Evolutionary conservation across 768 basidiomycete species (phyloP), one percentile per base, ranked within the genome.

Genomic region (Kondoa malvinella): DNA sequence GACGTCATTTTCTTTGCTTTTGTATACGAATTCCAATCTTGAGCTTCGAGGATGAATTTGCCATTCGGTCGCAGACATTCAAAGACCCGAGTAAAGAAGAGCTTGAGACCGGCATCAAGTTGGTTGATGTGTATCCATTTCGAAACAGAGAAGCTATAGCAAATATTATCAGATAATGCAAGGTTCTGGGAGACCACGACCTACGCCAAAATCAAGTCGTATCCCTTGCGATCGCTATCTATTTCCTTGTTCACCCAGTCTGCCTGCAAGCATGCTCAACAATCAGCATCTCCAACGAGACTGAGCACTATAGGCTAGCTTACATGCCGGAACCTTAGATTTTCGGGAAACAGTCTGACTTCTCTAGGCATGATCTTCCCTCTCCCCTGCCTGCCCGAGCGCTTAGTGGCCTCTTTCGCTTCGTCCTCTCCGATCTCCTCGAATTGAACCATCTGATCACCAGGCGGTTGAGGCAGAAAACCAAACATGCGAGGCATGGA

Each of bases 41-140:
- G 91, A 0, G 88, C 85, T 74, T 95, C 91, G 1, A 95, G 78
- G 0, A 92, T 74, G 66, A 92, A 86, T 1, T 76, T 65, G 1
- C 77, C 79, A 2, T 88, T 88, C 0, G 81, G 77, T n/a, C 77
- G 78, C 17, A 95, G 79, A 1, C 82, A 81, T 30, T 76, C 73
- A 70, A 83, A 78, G 0, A 85, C 83, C 56, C 84, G 82, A 1
- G 75, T 77, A 73, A 94, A 92, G 76, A 92, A 89, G 0, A 71
- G 68, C 34, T 76, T 71, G n/a, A 94, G 72, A 0, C 84, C 90
- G 0, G 82, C 82, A 73, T 95, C 91, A 12, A 87, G 86, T 14
- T 80, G 79, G 71, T 91, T 85, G 12, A 94, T 79, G 76, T 94
- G 91, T 32, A 92, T 88, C 91, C 91, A 94, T 77, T 92, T 94